A percentile compares a stretch with the other conserved stretches of the same genome.
phyloP scores from a whole-genome alignment of 176 grass and related monocot species.

The Coix lacrymajobi region DNA sequence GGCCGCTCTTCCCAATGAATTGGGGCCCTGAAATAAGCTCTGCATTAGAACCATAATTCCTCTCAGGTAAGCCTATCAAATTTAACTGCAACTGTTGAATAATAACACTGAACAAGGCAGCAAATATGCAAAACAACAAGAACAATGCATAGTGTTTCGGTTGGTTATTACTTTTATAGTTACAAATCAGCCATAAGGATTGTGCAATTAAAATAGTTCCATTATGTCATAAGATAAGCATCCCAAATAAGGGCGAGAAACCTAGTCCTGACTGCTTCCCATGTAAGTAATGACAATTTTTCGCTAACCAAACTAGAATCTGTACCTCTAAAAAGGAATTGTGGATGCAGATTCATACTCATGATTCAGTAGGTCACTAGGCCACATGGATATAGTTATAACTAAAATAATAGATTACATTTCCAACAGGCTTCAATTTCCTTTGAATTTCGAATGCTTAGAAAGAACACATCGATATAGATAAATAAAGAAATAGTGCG shows the following conservation, averaged over 20 bases:
- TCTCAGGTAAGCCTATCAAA: background rate
- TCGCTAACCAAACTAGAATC: slow-evolving; percentile 26
- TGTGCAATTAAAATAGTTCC: background rate
- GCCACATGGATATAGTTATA: background rate
- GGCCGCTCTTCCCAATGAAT: slow-evolving; percentile 67
- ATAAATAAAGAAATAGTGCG: slow-evolving; percentile 2
- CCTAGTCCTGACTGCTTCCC: background rate
- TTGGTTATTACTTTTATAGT: slow-evolving; percentile 6
- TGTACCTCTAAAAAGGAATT: slow-evolving; percentile 8
- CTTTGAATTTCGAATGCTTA: slow-evolving; percentile 8
- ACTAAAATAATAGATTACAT: background rate
- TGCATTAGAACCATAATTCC: slow-evolving; percentile 12
- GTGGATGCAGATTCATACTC: background rate
- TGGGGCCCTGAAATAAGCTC: slow-evolving; percentile 68
- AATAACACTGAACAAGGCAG: background rate
- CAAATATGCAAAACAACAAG: slow-evolving; percentile 7
- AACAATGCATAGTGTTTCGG: background rate
- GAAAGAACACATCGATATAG: background rate
- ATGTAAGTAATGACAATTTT: slow-evolving; percentile 1
- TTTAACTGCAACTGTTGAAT: background rate
- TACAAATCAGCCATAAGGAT: background rate
- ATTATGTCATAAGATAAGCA: background rate
- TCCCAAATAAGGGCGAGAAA: slow-evolving; percentile 1
- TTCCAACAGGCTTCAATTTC: background rate
- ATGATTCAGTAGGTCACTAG: slow-evolving; percentile 13